Evolutionary conservation across 805 yeast species (phyloP).

Genomic region (Ogataea ganodermae): DNA sequence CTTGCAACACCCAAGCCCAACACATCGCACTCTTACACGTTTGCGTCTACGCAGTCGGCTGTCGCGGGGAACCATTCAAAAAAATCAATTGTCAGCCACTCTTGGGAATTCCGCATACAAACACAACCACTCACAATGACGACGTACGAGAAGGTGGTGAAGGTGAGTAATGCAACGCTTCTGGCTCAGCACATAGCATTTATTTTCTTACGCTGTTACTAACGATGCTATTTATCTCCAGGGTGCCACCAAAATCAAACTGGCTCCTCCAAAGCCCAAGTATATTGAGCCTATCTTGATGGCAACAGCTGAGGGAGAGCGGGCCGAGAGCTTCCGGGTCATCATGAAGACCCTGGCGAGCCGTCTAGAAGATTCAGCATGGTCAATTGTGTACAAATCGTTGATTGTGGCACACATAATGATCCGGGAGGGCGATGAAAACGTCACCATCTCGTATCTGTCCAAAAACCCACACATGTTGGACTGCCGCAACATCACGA

Average conservation of each 20-base stretch:
- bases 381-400: slow-evolving; percentile 90
- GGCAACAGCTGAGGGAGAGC: slow-evolving; percentile 57
- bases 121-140: slow-evolving; percentile 18
- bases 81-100: neutral
- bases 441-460: slow-evolving; percentile 70
- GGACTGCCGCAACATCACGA: slow-evolving; percentile 45
- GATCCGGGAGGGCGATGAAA: slow-evolving; percentile 87
- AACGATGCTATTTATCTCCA: slow-evolving; percentile 15
- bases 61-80: no score
- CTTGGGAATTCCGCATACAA: neutral
- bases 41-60: no score
- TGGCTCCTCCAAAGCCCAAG: slow-evolving; percentile 98
- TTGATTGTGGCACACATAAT: slow-evolving; percentile 83
- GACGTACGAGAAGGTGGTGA: slow-evolving; percentile 28
- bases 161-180: slow-evolving; percentile 12
- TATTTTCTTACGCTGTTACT: neutral
- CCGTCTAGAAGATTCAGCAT: slow-evolving; percentile 76
- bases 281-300: slow-evolving; percentile 90
- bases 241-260: slow-evolving; percentile 72
- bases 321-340: slow-evolving; percentile 57
- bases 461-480: slow-evolving; percentile 62
- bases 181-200: neutral
- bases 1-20: no score
- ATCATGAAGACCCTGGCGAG: slow-evolving; percentile 64
- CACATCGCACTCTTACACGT: no score